phyloP scores from a whole-genome alignment of 2,329 filamentous ascomycete genomes.

The Calonectria montana region DNA sequence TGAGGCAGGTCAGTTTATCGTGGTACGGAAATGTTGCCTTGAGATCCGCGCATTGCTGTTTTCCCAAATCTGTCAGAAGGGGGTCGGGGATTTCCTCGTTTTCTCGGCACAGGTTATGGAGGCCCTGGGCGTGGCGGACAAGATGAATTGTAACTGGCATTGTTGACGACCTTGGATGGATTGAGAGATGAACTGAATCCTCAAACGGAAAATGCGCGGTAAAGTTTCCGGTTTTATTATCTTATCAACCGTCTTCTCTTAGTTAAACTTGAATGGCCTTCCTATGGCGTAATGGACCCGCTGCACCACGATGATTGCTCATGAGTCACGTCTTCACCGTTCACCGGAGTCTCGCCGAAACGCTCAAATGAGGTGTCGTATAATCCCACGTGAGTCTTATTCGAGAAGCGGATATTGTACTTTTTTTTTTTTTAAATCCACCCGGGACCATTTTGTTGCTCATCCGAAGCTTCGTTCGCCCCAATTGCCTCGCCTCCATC shows the following conservation, averaged over 20 bases:
- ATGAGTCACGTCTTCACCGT: neutral
- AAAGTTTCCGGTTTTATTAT: neutral
- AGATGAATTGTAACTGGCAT: slow-evolving; percentile 24
- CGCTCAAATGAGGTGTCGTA: neutral
- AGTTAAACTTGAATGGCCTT: neutral
- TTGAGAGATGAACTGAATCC: neutral
- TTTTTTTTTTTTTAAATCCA: neutral
- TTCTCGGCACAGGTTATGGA: slow-evolving; percentile 17
- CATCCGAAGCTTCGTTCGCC: neutral
- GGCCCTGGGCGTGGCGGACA: slow-evolving; percentile 22
- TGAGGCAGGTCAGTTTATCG: neutral
- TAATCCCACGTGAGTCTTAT: neutral
- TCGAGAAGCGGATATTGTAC: neutral
- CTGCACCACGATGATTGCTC: neutral
- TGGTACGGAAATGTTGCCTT: slow-evolving; percentile 12
- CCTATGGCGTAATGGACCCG: neutral
- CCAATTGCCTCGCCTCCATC: neutral
- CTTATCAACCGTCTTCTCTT: neutral
- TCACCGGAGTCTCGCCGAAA: neutral
- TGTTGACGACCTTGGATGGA: neutral
- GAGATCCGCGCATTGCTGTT: slow-evolving; percentile 17
- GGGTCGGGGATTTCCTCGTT: slow-evolving; percentile 16
- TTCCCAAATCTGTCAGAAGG: slow-evolving; percentile 3
- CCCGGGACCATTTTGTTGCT: neutral
- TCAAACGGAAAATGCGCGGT: neutral